These are phyloP conservation scores for Lactifluus pinguis DNA, from an alignment of 768 basidiomycete species.

Conservation along the genomic window DNA sequence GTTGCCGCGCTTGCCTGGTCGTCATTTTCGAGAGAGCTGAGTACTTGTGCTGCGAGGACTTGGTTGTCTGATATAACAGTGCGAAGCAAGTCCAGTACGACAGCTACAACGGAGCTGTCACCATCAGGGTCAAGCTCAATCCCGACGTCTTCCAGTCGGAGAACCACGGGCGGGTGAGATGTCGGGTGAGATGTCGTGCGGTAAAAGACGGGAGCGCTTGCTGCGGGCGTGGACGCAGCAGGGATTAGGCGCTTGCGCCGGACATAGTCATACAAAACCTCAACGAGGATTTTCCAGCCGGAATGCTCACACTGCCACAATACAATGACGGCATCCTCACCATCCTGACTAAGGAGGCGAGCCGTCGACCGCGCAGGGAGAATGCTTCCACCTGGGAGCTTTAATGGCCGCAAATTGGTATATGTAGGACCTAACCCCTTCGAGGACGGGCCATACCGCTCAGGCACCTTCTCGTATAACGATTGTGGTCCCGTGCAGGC, in stretches of 20 bases:
- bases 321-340: conserved; percentile 59
- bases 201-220: not conserved
- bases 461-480: conserved; percentile 58
- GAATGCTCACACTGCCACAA: conserved; percentile 77
- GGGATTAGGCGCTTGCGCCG: conserved; percentile 43
- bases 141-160: conserved; percentile 60
- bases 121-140: conserved; percentile 56
- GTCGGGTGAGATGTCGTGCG: conserved; percentile 3
- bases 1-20: conserved; percentile 37
- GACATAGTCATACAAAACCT: conserved; percentile 69
- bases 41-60: conserved; percentile 49
- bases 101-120: conserved; percentile 57
- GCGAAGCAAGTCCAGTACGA: conserved; percentile 71
- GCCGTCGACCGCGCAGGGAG: conserved; percentile 62
- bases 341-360: conserved; percentile 62
- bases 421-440: conserved; percentile 47
- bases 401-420: conserved; percentile 54
- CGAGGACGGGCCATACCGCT: conserved; percentile 46
- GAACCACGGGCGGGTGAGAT: conserved; percentile 16
- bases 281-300: conserved; percentile 81
- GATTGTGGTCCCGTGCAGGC: conserved; percentile 61
- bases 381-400: conserved; percentile 66
- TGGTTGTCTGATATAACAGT: conserved; percentile 68
- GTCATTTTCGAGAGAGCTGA: conserved; percentile 57
- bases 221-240: conserved; percentile 7